Evolutionary conservation across 129 eudicot species (phyloP), one percentile per base, ranked within the genome.

Genomic region (Tanacetum coccineum): DNA sequence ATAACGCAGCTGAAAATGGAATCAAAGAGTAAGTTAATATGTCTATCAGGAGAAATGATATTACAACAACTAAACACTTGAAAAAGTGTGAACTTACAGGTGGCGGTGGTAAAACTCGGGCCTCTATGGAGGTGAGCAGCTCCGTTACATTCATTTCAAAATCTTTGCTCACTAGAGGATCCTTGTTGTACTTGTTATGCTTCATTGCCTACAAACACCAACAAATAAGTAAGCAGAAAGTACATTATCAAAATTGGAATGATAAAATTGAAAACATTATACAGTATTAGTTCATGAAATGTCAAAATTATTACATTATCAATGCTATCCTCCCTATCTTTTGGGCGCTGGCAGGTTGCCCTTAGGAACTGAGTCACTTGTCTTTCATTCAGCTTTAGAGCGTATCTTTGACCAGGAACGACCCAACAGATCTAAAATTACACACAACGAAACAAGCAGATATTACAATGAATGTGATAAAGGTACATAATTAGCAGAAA

Each of bases 331-430:
- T 87, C 95, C 54, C 87, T 74, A 0, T 78, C 78, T 0, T 4
- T 0, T n/a, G 95, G 97, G 0, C 92, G 75, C 20, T 85, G 83
- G 45, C 95, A 91, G 0, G 89, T 82, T 4, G 97, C 95, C 58
- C 32, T 82, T 9, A 91, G 70, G 17, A 87, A 52, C 2, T 59
- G 53, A 52, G 81, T 67, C 39, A 91, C 95, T 47, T 87, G 97
- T 13, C 62, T 81, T 30, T 83, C 90, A 53, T 87, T 84, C 64
- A 91, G 56, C 72, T 81, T 91, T 51, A 44, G 70, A 0, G 82
- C 9, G 36, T 85, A 87, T n/a, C 87, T 53, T 59, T 87, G 92
- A 6, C 95, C 92, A 1, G 3, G 49, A 14, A 49, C 66, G 44
- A 91, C 60, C 39, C 18, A 73, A 65, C 87, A 87, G n/a, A 82